Base-by-base conservation (phyloP, 192 early-diverging fungal genomes). In the Linnemannia exigua region DNA sequence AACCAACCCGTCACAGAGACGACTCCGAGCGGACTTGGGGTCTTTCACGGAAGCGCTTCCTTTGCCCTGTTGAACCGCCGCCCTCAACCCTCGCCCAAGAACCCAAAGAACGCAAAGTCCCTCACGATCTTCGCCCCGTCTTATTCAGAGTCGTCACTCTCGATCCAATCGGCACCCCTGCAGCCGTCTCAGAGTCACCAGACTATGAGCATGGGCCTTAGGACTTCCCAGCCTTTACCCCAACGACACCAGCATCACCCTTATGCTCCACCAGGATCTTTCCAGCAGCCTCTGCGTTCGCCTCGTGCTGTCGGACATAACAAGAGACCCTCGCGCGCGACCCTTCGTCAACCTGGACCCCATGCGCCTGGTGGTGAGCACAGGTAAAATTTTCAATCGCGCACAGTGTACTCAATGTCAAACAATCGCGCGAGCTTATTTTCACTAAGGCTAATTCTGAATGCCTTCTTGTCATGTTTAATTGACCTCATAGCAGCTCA, bases 111-210 rank as follows among this genome's bases (percentile, higher is more conserved):
- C 52, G 82, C 88, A 67, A 87, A 88, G 51, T 88, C 88, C 22
- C 51, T 91, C 41, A 90, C 90, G 5, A 91, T 91, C 67, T 89
- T 82, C 82, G 84, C 90, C 14, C 90, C 90, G 3, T 88, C 90
- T 4, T 91, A 91, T 46, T 80, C 79, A 69, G 88, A 91, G 25
- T 87, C 88, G 14, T 47, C 80, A 4, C 54, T 87, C 11, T 87
- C 85, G 3, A 89, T 91, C 25, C 87, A 88, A n/a, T 90, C 90
- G 47, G 90, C 90, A 51, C 90, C 90, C 25, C 47, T 91, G 54
- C 88, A 88, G 52, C 86, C 90, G 3, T 89, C 89, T 3, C 87
- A 80, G 68, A 85, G 69, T 61, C 82, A 87, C 61, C 88, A 77
- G 70, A 77, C 75, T 47, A 86, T 76, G 88, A 83, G 82, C 48